phyloP scores from a whole-genome alignment of 2,329 filamentous ascomycete species.

The Fusarium nematophilum region DNA sequence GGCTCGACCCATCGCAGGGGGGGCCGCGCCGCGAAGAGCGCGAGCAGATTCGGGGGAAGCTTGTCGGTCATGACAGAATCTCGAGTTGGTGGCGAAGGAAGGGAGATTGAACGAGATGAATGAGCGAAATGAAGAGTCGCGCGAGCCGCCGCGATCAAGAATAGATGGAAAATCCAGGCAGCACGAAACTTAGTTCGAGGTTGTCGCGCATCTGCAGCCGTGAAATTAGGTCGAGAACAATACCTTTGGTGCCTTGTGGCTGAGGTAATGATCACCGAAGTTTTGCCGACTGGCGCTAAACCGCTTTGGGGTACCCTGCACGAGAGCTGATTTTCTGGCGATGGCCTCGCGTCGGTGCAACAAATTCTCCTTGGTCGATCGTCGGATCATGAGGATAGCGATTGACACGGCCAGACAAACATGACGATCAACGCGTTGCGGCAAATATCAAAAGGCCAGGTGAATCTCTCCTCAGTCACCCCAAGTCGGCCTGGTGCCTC shows the following conservation, averaged over 20 bases:
- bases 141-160: constrained; percentile 18
- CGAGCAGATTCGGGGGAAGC: constrained; percentile 89
- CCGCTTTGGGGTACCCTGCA: constrained; percentile 32
- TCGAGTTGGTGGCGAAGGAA: constrained; percentile 12
- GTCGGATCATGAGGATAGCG: constrained; percentile 44
- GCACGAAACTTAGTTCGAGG: constrained; percentile 27
- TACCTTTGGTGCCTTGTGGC: constrained; percentile 27
- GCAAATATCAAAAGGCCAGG: constrained; percentile 65
- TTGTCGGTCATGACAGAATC: constrained; percentile 86
- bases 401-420: constrained; percentile 49
- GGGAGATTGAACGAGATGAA: constrained; percentile 3
- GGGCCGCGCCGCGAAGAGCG: constrained; percentile 94
- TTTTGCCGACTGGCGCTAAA: constrained; percentile 42
- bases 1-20: constrained; percentile 90
- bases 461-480: constrained; percentile 47
- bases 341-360: constrained; percentile 26
- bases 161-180: constrained; percentile 14
- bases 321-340: constrained; percentile 42
- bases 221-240: constrained; percentile 43
- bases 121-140: constrained; percentile 24
- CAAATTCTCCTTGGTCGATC: constrained; percentile 34
- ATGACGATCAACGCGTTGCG: constrained; percentile 68
- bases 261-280: constrained; percentile 29
- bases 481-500: background rate
- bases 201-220: constrained; percentile 32